Percentiles rank a stretch among this genome's conserved stretches.
Conservation (phyloP, 345 rosid species). For the Moricandia moricandioides region DNA sequence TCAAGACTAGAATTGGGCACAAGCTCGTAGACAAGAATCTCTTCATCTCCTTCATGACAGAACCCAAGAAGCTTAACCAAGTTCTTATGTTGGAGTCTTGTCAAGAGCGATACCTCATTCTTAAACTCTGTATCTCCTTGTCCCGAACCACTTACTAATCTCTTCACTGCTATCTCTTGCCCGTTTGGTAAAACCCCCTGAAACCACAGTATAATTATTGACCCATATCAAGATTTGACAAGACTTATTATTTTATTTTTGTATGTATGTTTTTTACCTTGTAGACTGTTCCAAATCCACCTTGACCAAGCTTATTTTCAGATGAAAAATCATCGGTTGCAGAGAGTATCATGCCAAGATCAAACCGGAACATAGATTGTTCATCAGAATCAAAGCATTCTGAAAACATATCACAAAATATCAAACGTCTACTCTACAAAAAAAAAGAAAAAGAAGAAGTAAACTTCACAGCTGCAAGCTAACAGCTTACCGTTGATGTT, state of each 20-base stretch:
- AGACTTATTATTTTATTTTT: neutral
- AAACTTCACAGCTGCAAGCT: neutral
- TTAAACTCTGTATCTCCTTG: slow-evolving; percentile 52
- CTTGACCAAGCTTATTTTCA: neutral
- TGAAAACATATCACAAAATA: neutral
- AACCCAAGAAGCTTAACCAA: slow-evolving; percentile 52
- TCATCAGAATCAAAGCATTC: slow-evolving; percentile 7
- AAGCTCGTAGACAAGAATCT: slow-evolving; percentile 50
- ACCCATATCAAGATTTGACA: neutral
- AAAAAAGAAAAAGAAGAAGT: neutral
- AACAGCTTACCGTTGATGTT: slow-evolving; percentile 6
- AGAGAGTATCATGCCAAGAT: neutral
- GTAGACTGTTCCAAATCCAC: neutral
- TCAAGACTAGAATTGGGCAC: slow-evolving; percentile 51
- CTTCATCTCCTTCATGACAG: slow-evolving; percentile 41
- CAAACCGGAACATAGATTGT: slow-evolving; percentile 8
- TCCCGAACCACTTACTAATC: slow-evolving; percentile 34
- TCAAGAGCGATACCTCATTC: slow-evolving; percentile 46
- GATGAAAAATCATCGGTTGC: neutral
- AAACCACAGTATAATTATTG: neutral
- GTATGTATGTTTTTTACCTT: neutral
- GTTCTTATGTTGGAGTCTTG: slow-evolving; percentile 56
- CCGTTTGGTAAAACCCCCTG: slow-evolving; percentile 46
- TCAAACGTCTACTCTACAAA: neutral
- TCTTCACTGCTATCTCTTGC: slow-evolving; percentile 47